Evolutionary conservation across 164 flowering plant genomes (phyloP).

Genomic region (grape (Vitis vinifera)): DNA sequence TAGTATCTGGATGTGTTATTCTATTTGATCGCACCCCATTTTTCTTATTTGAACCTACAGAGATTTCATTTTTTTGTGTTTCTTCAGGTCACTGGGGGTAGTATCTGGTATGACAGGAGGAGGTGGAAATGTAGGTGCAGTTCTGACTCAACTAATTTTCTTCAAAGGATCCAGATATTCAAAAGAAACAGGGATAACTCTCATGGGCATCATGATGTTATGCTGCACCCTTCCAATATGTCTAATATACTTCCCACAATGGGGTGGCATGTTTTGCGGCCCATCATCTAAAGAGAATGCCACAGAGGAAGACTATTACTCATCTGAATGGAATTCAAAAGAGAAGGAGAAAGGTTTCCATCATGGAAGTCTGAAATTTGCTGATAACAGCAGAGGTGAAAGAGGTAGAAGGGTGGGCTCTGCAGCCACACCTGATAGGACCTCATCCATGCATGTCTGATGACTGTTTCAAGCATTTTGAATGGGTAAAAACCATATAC

Average conservation of each 20-base stretch:
- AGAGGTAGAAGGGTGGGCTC: conserved; percentile 46
- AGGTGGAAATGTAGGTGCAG: conserved; percentile 89
- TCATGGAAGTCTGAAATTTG: conserved; percentile 63
- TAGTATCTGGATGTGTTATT: background rate
- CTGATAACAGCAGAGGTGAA: conserved; percentile 71
- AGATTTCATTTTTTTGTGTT: background rate
- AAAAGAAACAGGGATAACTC: conserved; percentile 69
- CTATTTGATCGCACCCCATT: background rate
- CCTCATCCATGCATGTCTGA: conserved; percentile 22
- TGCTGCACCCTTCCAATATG: conserved; percentile 60
- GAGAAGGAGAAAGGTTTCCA: conserved; percentile 69
- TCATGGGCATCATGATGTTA: conserved; percentile 89
- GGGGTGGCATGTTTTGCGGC: conserved; percentile 89
- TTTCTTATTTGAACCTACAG: too few species aligned
- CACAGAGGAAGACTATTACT: conserved; percentile 78
- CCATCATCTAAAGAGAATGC: conserved; percentile 46
- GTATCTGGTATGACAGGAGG: conserved; percentile 96
- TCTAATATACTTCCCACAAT: conserved; percentile 82
- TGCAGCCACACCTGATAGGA: conserved; percentile 25
- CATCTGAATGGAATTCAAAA: conserved; percentile 60
- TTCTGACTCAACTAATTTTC: conserved; percentile 80
- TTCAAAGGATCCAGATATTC: conserved; percentile 74
- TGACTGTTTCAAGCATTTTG: background rate
- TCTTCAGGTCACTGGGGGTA: conserved; percentile 74
- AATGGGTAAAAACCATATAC: background rate